Conservation (phyloP, 768 basidiomycete genomes). For the Pilatotrama ljubarskyi region DNA sequence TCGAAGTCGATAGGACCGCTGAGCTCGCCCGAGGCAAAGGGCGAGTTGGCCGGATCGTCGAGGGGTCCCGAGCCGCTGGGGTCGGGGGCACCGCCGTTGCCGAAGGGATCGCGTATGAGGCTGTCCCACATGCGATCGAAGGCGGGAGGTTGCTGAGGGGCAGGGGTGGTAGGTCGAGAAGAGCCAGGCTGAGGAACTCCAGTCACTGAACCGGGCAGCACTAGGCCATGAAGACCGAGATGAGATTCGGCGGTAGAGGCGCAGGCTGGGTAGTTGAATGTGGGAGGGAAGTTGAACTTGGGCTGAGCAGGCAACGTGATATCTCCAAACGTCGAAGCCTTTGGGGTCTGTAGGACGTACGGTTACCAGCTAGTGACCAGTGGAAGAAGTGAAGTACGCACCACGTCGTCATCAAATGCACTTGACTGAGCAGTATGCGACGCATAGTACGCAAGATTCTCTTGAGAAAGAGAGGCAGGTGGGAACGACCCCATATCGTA, state of each 20-base stretch:
- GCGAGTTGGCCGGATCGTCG: neutral
- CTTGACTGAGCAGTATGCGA: neutral
- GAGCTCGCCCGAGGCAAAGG: conserved; percentile 2
- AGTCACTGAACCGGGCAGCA: neutral
- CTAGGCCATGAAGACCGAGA: conserved; percentile 12
- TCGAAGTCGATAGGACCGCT: conserved; percentile 6
- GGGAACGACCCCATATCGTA: neutral
- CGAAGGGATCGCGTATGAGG: neutral
- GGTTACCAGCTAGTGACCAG: neutral
- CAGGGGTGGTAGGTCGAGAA: neutral
- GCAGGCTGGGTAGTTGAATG: neutral
- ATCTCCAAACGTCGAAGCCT: conserved; percentile 8
- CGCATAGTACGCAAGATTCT: neutral
- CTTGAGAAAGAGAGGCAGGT: neutral
- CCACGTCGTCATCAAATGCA: neutral
- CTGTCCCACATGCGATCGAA: conserved; percentile 4
- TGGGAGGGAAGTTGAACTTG: conserved; percentile 12
- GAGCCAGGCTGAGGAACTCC: neutral
- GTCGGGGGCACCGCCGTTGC: neutral
- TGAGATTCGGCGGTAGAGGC: neutral
- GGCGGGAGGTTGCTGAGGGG: neutral
- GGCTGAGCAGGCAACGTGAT: conserved; percentile 5
- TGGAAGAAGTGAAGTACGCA: neutral
- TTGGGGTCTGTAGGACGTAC: conserved; percentile 1
- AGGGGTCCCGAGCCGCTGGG: neutral